A percentile compares a stretch with the other conserved stretches of the same genome.
These are phyloP conservation scores for Trichocladium uniseriatum DNA, from an alignment of 495 filamentous ascomycete species.

Conservation along the genomic window DNA sequence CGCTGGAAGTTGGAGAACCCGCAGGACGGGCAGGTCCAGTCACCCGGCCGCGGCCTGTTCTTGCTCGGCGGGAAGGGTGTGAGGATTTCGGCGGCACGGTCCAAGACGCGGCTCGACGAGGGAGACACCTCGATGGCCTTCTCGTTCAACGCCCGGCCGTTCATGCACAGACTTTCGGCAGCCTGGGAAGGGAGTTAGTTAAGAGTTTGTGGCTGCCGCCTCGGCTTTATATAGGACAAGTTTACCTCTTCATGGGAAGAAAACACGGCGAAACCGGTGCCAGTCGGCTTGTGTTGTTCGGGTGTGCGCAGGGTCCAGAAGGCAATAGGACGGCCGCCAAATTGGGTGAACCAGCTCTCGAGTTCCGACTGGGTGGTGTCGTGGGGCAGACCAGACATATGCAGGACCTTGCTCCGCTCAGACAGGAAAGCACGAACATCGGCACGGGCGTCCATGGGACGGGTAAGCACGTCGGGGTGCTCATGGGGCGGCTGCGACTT, in stretches of 20 bases:
- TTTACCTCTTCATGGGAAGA: constrained; percentile 97
- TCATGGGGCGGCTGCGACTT: constrained; percentile 93
- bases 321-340: constrained; percentile 94
- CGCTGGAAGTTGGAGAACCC: constrained; percentile 94
- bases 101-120: constrained; percentile 87
- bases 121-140: constrained; percentile 98
- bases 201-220: background rate
- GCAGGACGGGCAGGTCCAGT: constrained; percentile 97
- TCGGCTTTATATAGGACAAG: background rate
- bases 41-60: constrained; percentile 91
- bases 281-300: constrained; percentile 97
- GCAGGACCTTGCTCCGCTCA: constrained; percentile 93
- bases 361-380: constrained; percentile 97
- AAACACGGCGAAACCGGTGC: constrained; percentile 94
- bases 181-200: constrained; percentile 48
- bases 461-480: constrained; percentile 84
- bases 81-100: constrained; percentile 88
- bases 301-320: constrained; percentile 98
- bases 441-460: constrained; percentile 92
- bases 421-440: constrained; percentile 94
- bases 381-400: constrained; percentile 93
- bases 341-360: constrained; percentile 99
- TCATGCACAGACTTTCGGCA: constrained; percentile 97
- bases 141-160: constrained; percentile 92
- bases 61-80: constrained; percentile 97